Evolutionary conservation across 2,329 filamentous ascomycete species (phyloP), one percentile per base, ranked within the genome.

Genomic region (Truncatella angustata): DNA sequence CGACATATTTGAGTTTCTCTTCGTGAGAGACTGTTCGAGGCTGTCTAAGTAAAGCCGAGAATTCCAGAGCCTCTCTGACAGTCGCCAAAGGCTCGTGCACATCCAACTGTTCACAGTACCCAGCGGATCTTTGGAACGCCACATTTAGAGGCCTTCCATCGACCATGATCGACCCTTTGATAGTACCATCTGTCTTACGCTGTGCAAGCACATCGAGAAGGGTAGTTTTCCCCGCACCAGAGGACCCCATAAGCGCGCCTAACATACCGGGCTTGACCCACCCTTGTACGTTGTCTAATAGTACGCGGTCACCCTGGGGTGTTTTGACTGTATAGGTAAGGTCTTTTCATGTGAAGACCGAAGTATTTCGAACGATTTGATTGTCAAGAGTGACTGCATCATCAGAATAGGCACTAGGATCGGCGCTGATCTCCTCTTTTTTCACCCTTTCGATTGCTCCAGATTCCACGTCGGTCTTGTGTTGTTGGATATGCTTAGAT

Each of bases 251-350:
- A 0, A 92, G 76, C 6, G 88, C 90, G 7, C 88, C 92, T 44
- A 92, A 70, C 48, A 87, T 91, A 28, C 90, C 90, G 1, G 90
- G 90, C 55, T 90, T 88, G 39, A 94, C 88, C 77, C 86, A 93
- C 16, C 90, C 90, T 60, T 91, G 85, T 1, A 93, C 86, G 54
- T 91, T 78, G 54, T 91, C 82, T 16, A 94, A 72, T 50, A 94
- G 80, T n/a, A n/a, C n/a, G n/a, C n/a, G n/a, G n/a, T n/a, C n/a
- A n/a, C n/a, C n/a, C n/a, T n/a, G n/a, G n/a, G n/a, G n/a, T n/a
- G n/a, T n/a, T n/a, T n/a, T n/a, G n/a, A n/a, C n/a, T n/a, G n/a
- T n/a, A n/a, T n/a, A n/a, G n/a, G n/a, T n/a, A n/a, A n/a, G n/a
- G n/a, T n/a, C n/a, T n/a, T n/a, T n/a, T n/a, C n/a, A n/a, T n/a